Percentiles rank a stretch among this genome's conserved stretches.
Conservation (phyloP, 768 basidiomycete genomes). For the Hypholoma fasciculare region DNA sequence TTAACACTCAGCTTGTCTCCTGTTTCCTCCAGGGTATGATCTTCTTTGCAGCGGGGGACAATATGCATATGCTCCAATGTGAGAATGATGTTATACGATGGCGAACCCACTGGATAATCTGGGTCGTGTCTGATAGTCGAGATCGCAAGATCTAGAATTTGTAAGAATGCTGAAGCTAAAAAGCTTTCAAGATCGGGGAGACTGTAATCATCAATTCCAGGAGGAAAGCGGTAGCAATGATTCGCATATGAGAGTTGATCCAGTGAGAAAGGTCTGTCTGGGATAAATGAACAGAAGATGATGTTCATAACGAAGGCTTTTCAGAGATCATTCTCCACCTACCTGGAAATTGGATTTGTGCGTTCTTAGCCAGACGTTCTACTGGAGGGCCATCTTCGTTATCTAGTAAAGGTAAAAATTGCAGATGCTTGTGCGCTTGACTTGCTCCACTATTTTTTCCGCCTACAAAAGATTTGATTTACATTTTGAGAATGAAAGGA, state of each 20-base stretch:
- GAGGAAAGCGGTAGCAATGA: conserved; percentile 66
- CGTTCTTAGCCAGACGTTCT: conserved; percentile 63
- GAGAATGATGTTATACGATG: conserved; percentile 83
- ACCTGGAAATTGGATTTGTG: conserved; percentile 63
- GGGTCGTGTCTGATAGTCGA: conserved; percentile 70
- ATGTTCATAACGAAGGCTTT: too few species aligned
- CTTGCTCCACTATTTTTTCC: conserved; percentile 83
- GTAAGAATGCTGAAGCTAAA: conserved; percentile 64
- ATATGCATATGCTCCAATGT: conserved; percentile 85
- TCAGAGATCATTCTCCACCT: conserved; percentile 6
- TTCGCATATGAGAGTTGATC: conserved; percentile 75
- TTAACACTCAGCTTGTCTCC: conserved; percentile 74
- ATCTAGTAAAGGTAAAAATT: conserved; percentile 66
- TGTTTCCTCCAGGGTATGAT: conserved; percentile 49
- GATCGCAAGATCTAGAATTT: conserved; percentile 75
- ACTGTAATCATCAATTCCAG: conserved; percentile 34
- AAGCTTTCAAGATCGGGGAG: conserved; percentile 47
- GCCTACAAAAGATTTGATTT: conserved; percentile 40
- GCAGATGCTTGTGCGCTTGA: conserved; percentile 90
- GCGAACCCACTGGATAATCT: conserved; percentile 59
- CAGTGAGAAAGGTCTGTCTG: conserved; percentile 76
- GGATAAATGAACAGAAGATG: too few species aligned
- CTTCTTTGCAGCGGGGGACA: conserved; percentile 74
- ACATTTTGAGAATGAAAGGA: background rate
- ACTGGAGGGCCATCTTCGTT: conserved; percentile 70